Evolutionary conservation across 805 yeast genomes (phyloP).

Genomic region (Scheffersomyces stipitis): DNA sequence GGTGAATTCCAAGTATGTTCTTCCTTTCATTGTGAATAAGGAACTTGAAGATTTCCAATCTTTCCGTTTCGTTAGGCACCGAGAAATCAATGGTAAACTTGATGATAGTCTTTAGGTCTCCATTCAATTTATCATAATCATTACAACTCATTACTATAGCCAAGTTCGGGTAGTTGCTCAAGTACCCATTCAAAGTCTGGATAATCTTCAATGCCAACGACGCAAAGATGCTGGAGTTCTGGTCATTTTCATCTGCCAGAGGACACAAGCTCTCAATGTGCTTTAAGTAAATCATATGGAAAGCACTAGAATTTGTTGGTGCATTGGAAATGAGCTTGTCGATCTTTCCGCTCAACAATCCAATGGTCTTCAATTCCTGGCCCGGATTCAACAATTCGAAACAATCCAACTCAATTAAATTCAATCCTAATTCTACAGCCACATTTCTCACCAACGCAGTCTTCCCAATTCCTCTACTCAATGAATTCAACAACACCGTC

Average conservation of each 20-base stretch:
- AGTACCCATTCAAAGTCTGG: conserved; percentile 56
- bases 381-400: conserved; percentile 65
- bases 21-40: conserved; percentile 31
- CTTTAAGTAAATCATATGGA: conserved; percentile 54
- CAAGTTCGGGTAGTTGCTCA: conserved; percentile 40
- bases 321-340: conserved; percentile 56
- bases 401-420: conserved; percentile 68
- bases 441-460: conserved; percentile 57
- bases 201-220: conserved; percentile 54
- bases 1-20: conserved; percentile 28
- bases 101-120: conserved; percentile 61
- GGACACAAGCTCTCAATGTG: conserved; percentile 79
- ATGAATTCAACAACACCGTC: conserved; percentile 64
- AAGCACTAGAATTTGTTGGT: conserved; percentile 18
- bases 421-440: conserved; percentile 60
- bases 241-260: conserved; percentile 60
- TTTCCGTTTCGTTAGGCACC: conserved; percentile 79
- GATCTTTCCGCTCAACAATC: conserved; percentile 70
- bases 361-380: conserved; percentile 76
- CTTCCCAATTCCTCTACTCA: conserved; percentile 79
- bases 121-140: conserved; percentile 68
- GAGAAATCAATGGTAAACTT: conserved; percentile 75
- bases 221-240: conserved; percentile 37
- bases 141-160: conserved; percentile 65
- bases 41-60: conserved; percentile 60